Evolutionary conservation across 208 protist species (phyloP).

Genomic region (Trypanosoma rangeli): DNA sequence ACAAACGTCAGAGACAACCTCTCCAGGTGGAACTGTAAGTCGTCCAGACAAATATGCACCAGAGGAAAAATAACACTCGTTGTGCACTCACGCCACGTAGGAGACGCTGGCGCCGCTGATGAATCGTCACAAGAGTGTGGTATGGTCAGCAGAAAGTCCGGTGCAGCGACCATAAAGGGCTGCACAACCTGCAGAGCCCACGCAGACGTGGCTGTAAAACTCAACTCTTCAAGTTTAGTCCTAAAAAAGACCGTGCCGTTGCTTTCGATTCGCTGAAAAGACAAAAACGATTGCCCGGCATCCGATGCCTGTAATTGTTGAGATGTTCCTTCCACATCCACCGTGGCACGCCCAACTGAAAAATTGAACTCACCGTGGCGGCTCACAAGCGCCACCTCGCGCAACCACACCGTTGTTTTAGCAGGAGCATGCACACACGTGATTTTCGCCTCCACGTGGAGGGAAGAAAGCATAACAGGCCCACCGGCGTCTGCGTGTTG

Average conservation of each 20-base stretch:
- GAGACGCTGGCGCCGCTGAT: neutral
- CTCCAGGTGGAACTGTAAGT: conserved; percentile 25
- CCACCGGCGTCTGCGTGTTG: conserved; percentile 8
- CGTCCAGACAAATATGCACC: conserved; percentile 26
- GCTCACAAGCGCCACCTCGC: conserved; percentile 21
- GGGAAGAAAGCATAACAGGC: conserved; percentile 29
- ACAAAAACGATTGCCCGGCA: conserved; percentile 12
- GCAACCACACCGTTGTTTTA: conserved; percentile 4
- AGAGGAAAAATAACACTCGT: conserved; percentile 30
- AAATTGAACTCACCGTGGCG: conserved; percentile 22
- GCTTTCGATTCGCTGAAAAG: conserved; percentile 5
- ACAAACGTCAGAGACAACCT: conserved; percentile 22
- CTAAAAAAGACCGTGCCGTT: conserved; percentile 20
- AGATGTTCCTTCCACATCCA: conserved; percentile 5
- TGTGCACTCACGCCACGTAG: conserved; percentile 2
- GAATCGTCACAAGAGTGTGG: neutral
- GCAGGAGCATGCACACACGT: conserved; percentile 44
- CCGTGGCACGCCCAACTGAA: conserved; percentile 18
- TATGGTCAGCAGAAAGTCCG: neutral
- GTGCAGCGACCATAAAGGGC: conserved; percentile 16
- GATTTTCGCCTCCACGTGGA: conserved; percentile 45
- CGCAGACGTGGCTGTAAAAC: conserved; percentile 7
- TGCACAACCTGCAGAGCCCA: conserved; percentile 8
- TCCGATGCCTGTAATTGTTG: conserved; percentile 9
- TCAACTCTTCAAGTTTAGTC: conserved; percentile 21